Conservation (phyloP, 306 rosid species). For the Cotoneaster glaucophyllus region DNA sequence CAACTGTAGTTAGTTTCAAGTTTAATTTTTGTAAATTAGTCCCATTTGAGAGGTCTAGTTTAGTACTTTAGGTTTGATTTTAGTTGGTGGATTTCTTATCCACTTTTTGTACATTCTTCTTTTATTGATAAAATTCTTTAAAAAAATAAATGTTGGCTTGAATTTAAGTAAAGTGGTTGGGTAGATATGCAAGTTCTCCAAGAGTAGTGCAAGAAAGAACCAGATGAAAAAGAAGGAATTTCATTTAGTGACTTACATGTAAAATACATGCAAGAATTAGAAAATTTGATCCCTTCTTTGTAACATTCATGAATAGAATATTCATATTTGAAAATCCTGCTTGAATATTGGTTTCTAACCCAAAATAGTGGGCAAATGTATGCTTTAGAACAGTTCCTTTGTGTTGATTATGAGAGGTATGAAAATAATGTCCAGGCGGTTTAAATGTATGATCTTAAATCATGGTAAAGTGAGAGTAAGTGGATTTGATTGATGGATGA, state of each 20-base stretch:
- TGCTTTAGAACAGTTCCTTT: too few relatives aligned
- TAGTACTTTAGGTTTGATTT: neutral
- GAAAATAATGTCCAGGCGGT: neutral
- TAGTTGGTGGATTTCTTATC: neutral
- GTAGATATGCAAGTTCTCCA: neutral
- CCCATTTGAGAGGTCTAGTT: neutral
- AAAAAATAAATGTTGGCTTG: neutral
- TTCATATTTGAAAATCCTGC: neutral
- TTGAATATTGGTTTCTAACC: neutral
- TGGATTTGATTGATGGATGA: neutral
- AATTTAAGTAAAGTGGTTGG: neutral
- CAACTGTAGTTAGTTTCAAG: neutral
- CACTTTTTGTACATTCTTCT: neutral
- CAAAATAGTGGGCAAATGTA: neutral
- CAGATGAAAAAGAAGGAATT: neutral
- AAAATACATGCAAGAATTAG: neutral
- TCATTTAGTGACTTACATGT: neutral
- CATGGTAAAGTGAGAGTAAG: neutral
- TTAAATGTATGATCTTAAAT: neutral
- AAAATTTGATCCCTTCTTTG: neutral
- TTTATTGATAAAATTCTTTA: too few relatives aligned
- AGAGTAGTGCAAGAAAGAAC: neutral
- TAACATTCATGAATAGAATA: neutral
- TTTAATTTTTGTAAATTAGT: neutral
- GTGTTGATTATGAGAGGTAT: neutral